These are phyloP conservation scores for Tanacetum coccineum DNA, from an alignment of 129 eudicot species.

Conservation along the genomic window DNA sequence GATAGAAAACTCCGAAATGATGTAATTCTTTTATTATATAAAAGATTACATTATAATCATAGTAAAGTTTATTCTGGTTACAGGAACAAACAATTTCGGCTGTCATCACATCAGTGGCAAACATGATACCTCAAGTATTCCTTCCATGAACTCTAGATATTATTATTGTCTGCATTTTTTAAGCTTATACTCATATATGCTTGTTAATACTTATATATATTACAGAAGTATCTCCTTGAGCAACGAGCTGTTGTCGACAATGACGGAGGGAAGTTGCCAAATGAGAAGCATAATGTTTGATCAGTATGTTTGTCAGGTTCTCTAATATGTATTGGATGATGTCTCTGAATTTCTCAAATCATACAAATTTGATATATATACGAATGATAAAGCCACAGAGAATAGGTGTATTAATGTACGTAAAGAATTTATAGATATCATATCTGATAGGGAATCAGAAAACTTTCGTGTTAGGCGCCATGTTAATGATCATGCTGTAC, in stretches of 20 bases:
- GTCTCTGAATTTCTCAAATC: constrained; percentile 69
- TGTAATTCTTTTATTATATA: no score
- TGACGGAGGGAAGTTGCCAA: constrained; percentile 85
- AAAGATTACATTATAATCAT: no score
- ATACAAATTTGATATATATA: constrained; percentile 35
- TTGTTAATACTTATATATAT: constrained; percentile 18
- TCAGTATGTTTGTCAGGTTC: constrained; percentile 84
- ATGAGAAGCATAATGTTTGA: constrained; percentile 88
- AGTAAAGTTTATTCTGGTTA: constrained; percentile 18
- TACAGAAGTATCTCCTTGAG: constrained; percentile 88
- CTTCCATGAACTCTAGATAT: constrained; percentile 11
- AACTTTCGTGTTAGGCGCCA: constrained; percentile 70
- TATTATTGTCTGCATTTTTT: not conserved
- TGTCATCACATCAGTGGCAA: constrained; percentile 75
- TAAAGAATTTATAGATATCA: constrained; percentile 66
- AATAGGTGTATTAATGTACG: constrained; percentile 63
- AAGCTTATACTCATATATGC: not conserved
- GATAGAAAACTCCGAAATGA: no score
- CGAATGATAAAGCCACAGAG: constrained; percentile 23
- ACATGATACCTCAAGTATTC: constrained; percentile 88
- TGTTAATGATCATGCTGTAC: constrained; percentile 80
- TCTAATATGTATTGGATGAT: constrained; percentile 82
- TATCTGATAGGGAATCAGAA: constrained; percentile 78
- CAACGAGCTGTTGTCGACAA: constrained; percentile 78
- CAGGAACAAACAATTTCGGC: constrained; percentile 96